Evolutionary conservation across 2,329 filamentous ascomycete species (phyloP).

Genomic region (Sarocladium brachiariae): DNA sequence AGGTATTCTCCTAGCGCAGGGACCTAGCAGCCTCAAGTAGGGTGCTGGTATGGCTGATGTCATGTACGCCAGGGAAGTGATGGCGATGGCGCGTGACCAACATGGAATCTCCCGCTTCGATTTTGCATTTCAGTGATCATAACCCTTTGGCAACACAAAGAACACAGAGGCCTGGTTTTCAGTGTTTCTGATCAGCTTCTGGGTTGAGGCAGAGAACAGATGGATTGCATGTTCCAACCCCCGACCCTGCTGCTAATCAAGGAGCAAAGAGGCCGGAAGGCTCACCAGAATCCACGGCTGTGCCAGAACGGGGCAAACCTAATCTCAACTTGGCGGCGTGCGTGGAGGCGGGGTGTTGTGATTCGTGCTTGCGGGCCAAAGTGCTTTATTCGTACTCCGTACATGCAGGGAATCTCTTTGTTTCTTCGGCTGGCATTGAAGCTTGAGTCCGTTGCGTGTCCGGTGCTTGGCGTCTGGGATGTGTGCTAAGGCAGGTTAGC

Average conservation of each 20-base stretch:
- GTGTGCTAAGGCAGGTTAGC: too few species aligned
- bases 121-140: too few species aligned
- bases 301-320: not conserved
- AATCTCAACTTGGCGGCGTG: not conserved
- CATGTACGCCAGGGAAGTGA: not conserved
- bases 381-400: not conserved
- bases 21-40: too few species aligned
- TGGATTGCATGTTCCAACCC: conserved; percentile 4
- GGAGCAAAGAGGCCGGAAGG: not conserved
- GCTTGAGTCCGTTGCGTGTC: conserved; percentile 3
- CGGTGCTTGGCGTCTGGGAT: conserved; percentile 5
- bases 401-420: not conserved
- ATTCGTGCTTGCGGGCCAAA: not conserved
- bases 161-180: not conserved
- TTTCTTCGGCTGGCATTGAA: not conserved
- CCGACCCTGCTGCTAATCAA: too few species aligned
- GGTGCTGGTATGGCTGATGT: not conserved
- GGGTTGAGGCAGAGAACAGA: not conserved
- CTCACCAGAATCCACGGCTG: not conserved
- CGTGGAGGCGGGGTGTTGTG: not conserved
- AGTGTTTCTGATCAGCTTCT: not conserved
- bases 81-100: not conserved
- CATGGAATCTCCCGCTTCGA: too few species aligned
- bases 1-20: too few species aligned
- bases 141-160: too few species aligned